phyloP scores from a whole-genome alignment of 1,284 basidiomycete genomes.

The Veloboletus limbatus region DNA sequence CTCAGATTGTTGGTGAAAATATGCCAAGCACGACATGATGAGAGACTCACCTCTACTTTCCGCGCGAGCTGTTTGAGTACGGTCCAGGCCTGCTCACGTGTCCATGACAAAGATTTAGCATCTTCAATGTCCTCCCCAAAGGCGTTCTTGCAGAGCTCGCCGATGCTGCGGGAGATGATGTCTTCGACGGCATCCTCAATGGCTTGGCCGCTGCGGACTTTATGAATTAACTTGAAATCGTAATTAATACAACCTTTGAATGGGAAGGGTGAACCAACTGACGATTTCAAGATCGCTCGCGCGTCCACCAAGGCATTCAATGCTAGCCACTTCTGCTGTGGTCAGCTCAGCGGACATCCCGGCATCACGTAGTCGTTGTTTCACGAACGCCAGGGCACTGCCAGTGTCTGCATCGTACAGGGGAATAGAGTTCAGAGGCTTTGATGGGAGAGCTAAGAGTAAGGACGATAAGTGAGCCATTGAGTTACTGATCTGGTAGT shows the following conservation, averaged over 20 bases:
- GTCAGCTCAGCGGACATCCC: constrained; percentile 52
- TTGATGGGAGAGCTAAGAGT: constrained; percentile 74
- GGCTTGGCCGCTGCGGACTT: constrained; percentile 71
- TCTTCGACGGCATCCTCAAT: constrained; percentile 87
- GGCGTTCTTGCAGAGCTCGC: constrained; percentile 85
- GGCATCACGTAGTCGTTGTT: constrained; percentile 71
- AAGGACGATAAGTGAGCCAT: not conserved
- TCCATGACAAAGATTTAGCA: constrained; percentile 81
- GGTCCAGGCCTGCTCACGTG: constrained; percentile 85
- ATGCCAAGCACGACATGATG: not conserved
- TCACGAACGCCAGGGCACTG: constrained; percentile 80
- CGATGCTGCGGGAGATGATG: constrained; percentile 75
- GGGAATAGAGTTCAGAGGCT: constrained; percentile 76
- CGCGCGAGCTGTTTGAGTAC: constrained; percentile 75
- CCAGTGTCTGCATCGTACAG: constrained; percentile 83
- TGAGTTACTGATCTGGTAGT: not conserved
- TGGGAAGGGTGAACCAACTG: constrained; percentile 28
- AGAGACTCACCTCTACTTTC: constrained; percentile 59
- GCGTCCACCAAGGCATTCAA: constrained; percentile 81
- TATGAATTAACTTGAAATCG: constrained; percentile 73
- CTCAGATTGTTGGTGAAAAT: not conserved
- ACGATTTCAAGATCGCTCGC: constrained; percentile 85
- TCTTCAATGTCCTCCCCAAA: constrained; percentile 93
- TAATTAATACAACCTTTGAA: constrained; percentile 5
- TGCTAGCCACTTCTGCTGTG: constrained; percentile 49